Evolutionary conservation across 2,329 filamentous ascomycete genomes (phyloP).

Genomic region (Fusarium miscanthi): DNA sequence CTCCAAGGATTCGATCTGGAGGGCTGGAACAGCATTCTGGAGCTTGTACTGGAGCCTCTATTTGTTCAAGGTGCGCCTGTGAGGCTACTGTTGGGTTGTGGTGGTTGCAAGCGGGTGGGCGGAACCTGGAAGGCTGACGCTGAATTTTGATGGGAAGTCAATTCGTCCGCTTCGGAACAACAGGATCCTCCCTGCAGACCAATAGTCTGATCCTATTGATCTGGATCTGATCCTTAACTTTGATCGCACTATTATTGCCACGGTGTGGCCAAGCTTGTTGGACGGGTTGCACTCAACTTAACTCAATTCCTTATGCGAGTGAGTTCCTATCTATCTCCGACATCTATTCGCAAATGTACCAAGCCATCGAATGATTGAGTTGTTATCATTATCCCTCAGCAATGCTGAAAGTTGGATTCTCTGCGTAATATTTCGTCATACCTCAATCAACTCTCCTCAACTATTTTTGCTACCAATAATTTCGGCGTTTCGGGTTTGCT

Average conservation of each 20-base stretch:
- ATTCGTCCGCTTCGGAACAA: constrained; percentile 37
- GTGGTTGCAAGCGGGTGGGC: constrained; percentile 39
- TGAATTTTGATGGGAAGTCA: constrained; percentile 41
- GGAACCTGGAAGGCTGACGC: constrained; percentile 36
- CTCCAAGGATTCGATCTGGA: constrained; percentile 14
- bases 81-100: constrained; percentile 46
- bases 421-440: constrained; percentile 25
- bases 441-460: not conserved
- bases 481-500: not conserved
- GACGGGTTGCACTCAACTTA: constrained; percentile 38
- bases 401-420: constrained; percentile 2
- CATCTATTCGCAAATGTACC: not conserved
- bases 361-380: constrained; percentile 20
- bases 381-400: constrained; percentile 24
- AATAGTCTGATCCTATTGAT: constrained; percentile 8
- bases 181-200: constrained; percentile 26
- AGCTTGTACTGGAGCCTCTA: constrained; percentile 13
- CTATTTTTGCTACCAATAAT: constrained; percentile 8
- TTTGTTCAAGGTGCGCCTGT: constrained; percentile 17
- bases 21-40: constrained; percentile 28
- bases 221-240: constrained; percentile 17
- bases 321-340: constrained; percentile 26
- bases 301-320: constrained; percentile 13
- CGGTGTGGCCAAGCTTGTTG: constrained; percentile 21
- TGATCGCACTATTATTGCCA: constrained; percentile 33